Conservation (phyloP, 495 filamentous ascomycete species). For the Talaromyces proteolyticus region DNA sequence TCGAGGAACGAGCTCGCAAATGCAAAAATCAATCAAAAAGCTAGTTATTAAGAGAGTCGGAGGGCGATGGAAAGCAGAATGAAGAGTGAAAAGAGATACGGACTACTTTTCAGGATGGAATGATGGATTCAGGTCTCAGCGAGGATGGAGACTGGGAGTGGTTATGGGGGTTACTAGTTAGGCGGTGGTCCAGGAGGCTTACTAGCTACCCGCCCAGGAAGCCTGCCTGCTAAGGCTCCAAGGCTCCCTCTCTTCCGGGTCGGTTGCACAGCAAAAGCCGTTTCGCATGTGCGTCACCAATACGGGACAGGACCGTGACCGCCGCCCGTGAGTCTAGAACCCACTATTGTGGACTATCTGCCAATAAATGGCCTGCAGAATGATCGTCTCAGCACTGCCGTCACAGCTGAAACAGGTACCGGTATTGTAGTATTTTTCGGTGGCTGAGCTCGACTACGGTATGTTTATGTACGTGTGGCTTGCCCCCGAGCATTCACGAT, state of each 20-base stretch:
- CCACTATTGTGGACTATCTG: too few species aligned
- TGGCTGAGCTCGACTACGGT: background rate
- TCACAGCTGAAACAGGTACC: background rate
- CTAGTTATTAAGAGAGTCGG: background rate
- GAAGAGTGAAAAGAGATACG: background rate
- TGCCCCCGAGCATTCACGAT: background rate
- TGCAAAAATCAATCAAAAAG: background rate
- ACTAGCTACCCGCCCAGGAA: background rate
- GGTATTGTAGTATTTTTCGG: background rate
- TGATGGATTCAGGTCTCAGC: background rate
- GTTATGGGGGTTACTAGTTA: background rate
- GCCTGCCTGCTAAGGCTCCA: background rate
- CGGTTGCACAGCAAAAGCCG: too few species aligned
- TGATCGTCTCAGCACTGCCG: background rate
- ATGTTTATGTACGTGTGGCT: constrained; percentile 1
- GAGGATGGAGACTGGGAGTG: background rate
- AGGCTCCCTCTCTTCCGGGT: background rate
- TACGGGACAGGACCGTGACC: background rate
- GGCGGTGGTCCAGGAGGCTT: background rate
- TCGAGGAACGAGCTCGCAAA: background rate
- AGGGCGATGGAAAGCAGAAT: background rate
- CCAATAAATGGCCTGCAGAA: background rate
- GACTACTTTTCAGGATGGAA: background rate
- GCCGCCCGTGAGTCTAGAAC: too few species aligned
- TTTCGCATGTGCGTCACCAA: background rate